Conservation (phyloP, 75 land plant genomes). For the Sequoia sempervirens region DNA sequence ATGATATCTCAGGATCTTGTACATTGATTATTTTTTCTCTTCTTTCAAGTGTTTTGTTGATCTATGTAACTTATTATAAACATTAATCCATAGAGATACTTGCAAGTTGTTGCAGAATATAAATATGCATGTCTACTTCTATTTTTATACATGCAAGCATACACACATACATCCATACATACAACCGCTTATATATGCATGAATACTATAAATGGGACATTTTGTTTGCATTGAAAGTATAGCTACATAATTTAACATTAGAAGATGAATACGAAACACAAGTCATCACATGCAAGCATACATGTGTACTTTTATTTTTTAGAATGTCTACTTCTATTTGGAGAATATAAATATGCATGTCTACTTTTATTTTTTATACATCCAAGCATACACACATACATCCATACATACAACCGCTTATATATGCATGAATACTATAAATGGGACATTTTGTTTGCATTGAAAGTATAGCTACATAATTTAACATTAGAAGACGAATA, state of each 20-base stretch:
- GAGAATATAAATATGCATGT: background rate
- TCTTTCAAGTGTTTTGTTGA: background rate
- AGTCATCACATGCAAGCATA: background rate
- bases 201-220: background rate
- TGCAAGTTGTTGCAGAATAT: background rate
- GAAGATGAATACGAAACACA: background rate
- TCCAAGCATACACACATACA: background rate
- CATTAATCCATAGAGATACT: background rate
- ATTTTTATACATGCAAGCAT: background rate
- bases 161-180: background rate
- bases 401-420: background rate
- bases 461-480: background rate
- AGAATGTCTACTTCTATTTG: background rate
- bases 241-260: background rate
- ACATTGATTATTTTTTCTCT: background rate
- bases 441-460: background rate
- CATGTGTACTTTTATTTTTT: background rate
- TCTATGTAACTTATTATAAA: background rate
- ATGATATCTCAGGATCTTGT: background rate
- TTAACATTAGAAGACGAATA: background rate
- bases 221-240: background rate
- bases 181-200: background rate
- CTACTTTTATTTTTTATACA: background rate
- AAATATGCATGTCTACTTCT: background rate
- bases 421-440: background rate